These are phyloP conservation scores for Saccharomyces hybrid DNA, from an alignment of 1,139 yeast genomes.

Conservation along the genomic window DNA sequence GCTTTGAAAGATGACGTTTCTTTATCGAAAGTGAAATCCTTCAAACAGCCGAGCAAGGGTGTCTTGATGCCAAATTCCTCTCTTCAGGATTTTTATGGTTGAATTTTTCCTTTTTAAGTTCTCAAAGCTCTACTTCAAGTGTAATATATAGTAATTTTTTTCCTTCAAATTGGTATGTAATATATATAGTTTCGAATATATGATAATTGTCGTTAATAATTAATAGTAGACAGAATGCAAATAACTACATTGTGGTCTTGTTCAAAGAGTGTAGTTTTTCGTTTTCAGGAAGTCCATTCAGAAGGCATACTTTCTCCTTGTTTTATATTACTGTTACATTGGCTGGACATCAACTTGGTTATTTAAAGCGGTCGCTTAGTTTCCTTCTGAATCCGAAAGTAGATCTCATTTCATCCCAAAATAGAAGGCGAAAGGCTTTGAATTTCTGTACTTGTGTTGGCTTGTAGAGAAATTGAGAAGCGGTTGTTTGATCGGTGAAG, in stretches of 20 bases:
- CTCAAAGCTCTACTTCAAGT: neutral
- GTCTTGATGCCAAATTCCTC: slow-evolving; percentile 11
- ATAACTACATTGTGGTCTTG: neutral
- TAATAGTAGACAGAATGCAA: neutral
- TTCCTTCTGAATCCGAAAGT: slow-evolving; percentile 39
- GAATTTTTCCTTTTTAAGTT: neutral
- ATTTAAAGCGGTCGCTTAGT: neutral
- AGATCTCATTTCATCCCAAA: slow-evolving; percentile 55
- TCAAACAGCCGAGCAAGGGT: slow-evolving; percentile 49
- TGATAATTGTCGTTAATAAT: neutral
- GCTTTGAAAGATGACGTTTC: slow-evolving; percentile 68
- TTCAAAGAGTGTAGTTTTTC: neutral
- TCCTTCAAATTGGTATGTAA: neutral
- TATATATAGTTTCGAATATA: neutral
- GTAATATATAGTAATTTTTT: neutral
- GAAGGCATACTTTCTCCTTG: neutral
- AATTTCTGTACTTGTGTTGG: slow-evolving; percentile 51
- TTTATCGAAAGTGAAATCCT: slow-evolving; percentile 48
- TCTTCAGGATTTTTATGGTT: slow-evolving; percentile 8
- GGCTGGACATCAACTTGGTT: neutral
- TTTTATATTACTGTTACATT: neutral
- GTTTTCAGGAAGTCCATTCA: neutral
- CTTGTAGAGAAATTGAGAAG: slow-evolving; percentile 28
- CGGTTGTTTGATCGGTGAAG: slow-evolving; percentile 32
- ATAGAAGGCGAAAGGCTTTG: slow-evolving; percentile 56